Conservation (phyloP, 352 stramenopile genomes). For the Phytopythium mirpurense region DNA sequence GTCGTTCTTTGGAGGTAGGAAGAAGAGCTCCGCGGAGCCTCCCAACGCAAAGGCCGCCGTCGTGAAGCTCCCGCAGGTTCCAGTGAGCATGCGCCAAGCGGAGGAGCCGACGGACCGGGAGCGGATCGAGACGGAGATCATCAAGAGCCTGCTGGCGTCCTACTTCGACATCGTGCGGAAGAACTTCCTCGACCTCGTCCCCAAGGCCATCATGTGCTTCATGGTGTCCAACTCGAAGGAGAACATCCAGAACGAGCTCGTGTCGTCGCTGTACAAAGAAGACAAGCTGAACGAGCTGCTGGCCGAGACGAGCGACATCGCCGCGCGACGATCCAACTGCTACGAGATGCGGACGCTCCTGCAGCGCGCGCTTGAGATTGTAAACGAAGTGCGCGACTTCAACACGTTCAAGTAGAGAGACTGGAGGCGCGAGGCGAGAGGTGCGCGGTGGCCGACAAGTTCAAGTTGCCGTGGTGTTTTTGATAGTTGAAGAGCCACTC, state of each 20-base stretch:
- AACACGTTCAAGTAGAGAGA: conserved; percentile 92
- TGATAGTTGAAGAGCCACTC: conserved; percentile 3
- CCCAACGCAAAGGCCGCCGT: conserved; percentile 48
- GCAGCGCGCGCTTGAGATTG: conserved; percentile 94
- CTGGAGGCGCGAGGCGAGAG: neutral
- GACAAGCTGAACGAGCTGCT: conserved; percentile 95
- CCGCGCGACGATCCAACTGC: conserved; percentile 91
- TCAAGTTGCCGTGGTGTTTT: neutral
- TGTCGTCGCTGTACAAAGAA: conserved; percentile 96
- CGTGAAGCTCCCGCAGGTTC: conserved; percentile 95
- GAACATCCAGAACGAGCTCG: conserved; percentile 97
- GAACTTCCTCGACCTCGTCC: conserved; percentile 99
- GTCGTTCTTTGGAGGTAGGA: conserved; percentile 73
- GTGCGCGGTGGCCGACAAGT: neutral
- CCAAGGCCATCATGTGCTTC: conserved; percentile 99
- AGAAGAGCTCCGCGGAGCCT: conserved; percentile 35
- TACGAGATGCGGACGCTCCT: conserved; percentile 96
- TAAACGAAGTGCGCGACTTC: conserved; percentile 98
- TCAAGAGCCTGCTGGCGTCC: conserved; percentile 95
- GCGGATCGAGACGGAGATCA: conserved; percentile 97
- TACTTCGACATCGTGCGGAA: conserved; percentile 99
- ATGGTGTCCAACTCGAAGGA: conserved; percentile 94
- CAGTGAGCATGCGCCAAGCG: conserved; percentile 94
- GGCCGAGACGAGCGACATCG: conserved; percentile 94
- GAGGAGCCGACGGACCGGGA: conserved; percentile 95